Base-by-base conservation (phyloP, 2,329 filamentous ascomycete genomes). In the Leptographium wingfieldii region DNA sequence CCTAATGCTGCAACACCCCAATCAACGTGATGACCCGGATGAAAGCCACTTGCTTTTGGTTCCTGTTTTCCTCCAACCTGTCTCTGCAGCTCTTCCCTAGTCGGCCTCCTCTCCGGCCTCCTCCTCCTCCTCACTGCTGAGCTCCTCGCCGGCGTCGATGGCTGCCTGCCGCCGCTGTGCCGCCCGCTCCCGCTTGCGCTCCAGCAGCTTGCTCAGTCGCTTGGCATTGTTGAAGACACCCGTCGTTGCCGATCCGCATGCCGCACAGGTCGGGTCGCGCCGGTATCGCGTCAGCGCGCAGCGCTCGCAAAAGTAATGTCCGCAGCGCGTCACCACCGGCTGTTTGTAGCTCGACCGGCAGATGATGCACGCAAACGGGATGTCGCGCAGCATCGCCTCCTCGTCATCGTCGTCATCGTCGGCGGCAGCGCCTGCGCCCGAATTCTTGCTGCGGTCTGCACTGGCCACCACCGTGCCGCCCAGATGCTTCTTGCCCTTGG, bases 291-390 rank as follows among this genome's bases (percentile, higher is more conserved):
- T 84, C 66, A 97, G 76, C 31, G 94, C 94, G 72, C 94, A 99
- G 1, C 81, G 78, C 71, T 96, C 88, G 70, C 94, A 99, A 69
- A 97, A 97, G 72, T 97, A 97, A 71, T 99, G 94, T 0, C 90
- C 88, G 66, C 94, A 99, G 65, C 90, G 87, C 14, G 94, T 97
- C 29, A 92, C 76, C 14, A 97, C 82, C 0, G 94, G 92, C 60
- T 82, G 80, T 67, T 84, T 87, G 73, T 96, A 96, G 1, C 84
- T 73, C 46, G 84, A 81, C 67, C 86, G 84, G 77, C 92, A 96
- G 63, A 96, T 90, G 64, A 95, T 83, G 71, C 92, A 96, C 1
- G 84, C 88, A 69, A 96, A 96, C 0, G 92, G 92, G 27, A 96
- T 95, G 67, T 85, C 87, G 69, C 92, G 85, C 57, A 95, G 74